Percentiles rank a stretch among this genome's conserved stretches.
Conservation (phyloP, 257 asterid species). For the Striga asiatica region DNA sequence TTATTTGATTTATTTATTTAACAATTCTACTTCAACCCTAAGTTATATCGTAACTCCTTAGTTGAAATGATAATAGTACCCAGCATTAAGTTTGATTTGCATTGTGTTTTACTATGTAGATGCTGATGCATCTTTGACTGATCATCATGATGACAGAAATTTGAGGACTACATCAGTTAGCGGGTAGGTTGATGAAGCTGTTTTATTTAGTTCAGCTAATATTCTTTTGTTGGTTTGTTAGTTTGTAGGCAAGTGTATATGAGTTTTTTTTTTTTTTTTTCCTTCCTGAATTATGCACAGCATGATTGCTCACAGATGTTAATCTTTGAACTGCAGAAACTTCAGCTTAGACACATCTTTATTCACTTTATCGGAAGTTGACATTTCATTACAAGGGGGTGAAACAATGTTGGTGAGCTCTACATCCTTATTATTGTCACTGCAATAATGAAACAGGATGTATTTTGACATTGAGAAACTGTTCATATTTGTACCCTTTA, state of each 20-base stretch:
- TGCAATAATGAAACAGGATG: neutral
- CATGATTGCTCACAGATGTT: slow-evolving; percentile 9
- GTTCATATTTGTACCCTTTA: neutral
- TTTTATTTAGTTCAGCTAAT: slow-evolving; percentile 2
- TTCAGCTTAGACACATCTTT: slow-evolving; percentile 39
- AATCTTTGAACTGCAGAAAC: slow-evolving; percentile 45
- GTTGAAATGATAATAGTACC: neutral
- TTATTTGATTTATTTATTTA: neutral
- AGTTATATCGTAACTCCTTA: slow-evolving; percentile 6
- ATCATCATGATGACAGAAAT: slow-evolving; percentile 29
- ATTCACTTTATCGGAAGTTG: slow-evolving; percentile 65
- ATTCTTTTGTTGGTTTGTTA: slow-evolving; percentile 2
- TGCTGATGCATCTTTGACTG: slow-evolving; percentile 35
- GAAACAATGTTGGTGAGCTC: slow-evolving; percentile 65
- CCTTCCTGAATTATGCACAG: slow-evolving; percentile 10
- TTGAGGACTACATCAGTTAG: slow-evolving; percentile 33
- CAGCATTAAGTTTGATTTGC: slow-evolving; percentile 15
- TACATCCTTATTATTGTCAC: slow-evolving; percentile 9
- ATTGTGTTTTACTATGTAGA: slow-evolving; percentile 35
- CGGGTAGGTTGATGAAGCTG: slow-evolving; percentile 41
- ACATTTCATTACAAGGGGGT: slow-evolving; percentile 49
- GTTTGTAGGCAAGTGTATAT: too few relatives aligned
- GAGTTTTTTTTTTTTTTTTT: too few relatives aligned
- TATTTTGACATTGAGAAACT: neutral
- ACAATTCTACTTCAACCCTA: neutral